Conservation (phyloP, 768 basidiomycete genomes). For the Pleurotus ostreatus region DNA sequence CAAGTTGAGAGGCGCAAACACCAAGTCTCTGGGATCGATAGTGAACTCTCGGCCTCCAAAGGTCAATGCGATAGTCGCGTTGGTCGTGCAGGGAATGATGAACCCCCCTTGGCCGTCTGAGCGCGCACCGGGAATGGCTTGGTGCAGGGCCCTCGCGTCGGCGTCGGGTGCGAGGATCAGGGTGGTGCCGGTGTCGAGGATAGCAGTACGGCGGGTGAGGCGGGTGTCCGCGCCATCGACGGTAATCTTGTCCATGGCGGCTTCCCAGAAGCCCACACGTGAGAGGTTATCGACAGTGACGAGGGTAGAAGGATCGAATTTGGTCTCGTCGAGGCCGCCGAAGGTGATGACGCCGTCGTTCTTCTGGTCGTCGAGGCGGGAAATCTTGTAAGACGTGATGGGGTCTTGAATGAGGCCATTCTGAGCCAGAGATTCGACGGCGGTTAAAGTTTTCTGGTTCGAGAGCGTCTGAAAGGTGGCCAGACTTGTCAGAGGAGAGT, state of each 20-base stretch:
- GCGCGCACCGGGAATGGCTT: constrained; percentile 37
- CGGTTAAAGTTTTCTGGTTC: constrained; percentile 58
- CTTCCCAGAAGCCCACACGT: constrained; percentile 78
- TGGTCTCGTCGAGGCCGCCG: constrained; percentile 64
- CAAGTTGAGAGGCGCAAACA: constrained; percentile 48
- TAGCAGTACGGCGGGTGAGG: constrained; percentile 62
- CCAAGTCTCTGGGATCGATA: constrained; percentile 65
- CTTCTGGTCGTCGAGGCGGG: constrained; percentile 62
- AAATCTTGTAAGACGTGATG: constrained; percentile 78
- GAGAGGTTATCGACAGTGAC: constrained; percentile 63
- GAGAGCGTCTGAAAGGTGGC: constrained; percentile 46
- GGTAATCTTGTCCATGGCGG: constrained; percentile 49
- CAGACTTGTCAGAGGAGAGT: background rate
- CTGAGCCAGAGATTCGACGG: constrained; percentile 64
- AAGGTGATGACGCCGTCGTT: constrained; percentile 84
- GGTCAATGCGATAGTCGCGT: constrained; percentile 37
- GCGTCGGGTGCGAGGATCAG: constrained; percentile 41
- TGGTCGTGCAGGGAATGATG: constrained; percentile 47
- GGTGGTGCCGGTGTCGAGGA: constrained; percentile 63
- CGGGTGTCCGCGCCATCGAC: constrained; percentile 53
- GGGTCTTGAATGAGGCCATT: constrained; percentile 54
- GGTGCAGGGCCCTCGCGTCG: constrained; percentile 38
- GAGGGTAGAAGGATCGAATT: constrained; percentile 60
- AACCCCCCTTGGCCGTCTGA: constrained; percentile 44
- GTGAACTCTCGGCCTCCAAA: constrained; percentile 44